Evolutionary conservation across 192 early-diverging fungal genomes (phyloP).

Genomic region (Phycomyces nitens): DNA sequence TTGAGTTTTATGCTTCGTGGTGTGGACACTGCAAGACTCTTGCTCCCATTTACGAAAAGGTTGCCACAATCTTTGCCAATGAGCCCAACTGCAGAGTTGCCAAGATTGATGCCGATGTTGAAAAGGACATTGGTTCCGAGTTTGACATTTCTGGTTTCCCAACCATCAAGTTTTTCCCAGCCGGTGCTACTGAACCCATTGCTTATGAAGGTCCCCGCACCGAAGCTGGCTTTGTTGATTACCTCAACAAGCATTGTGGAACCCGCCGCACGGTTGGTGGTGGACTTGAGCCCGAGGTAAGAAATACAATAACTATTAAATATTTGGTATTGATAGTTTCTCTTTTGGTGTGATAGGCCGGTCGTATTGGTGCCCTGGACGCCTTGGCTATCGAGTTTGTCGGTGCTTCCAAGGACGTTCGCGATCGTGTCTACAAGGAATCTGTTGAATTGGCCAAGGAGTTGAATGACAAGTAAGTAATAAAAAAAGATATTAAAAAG

Average conservation of each 20-base stretch:
- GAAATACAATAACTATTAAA: conserved; percentile 5
- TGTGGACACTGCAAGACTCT: conserved; percentile 79
- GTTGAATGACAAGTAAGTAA: not conserved
- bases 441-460: conserved; percentile 42
- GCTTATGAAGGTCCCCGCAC: conserved; percentile 72
- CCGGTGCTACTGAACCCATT: conserved; percentile 57
- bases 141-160: conserved; percentile 81
- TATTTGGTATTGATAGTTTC: conserved; percentile 27
- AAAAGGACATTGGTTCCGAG: conserved; percentile 56
- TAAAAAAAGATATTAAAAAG: too few relatives aligned
- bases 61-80: conserved; percentile 73
- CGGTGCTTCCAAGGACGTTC: conserved; percentile 31
- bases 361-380: conserved; percentile 59
- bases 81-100: conserved; percentile 81
- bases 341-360: conserved; percentile 45
- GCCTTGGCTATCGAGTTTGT: conserved; percentile 58
- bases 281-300: conserved; percentile 55
- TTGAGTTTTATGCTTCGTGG: conserved; percentile 93
- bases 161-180: conserved; percentile 83
- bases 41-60: conserved; percentile 89
- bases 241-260: conserved; percentile 81
- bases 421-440: conserved; percentile 20
- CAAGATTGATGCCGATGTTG: conserved; percentile 81
- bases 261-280: conserved; percentile 76
- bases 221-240: conserved; percentile 72